A percentile compares a stretch with the other conserved stretches of the same genome.
These are phyloP conservation scores for Trichocladium uniseriatum DNA, from an alignment of 495 filamentous ascomycete genomes.

Conservation along the genomic window DNA sequence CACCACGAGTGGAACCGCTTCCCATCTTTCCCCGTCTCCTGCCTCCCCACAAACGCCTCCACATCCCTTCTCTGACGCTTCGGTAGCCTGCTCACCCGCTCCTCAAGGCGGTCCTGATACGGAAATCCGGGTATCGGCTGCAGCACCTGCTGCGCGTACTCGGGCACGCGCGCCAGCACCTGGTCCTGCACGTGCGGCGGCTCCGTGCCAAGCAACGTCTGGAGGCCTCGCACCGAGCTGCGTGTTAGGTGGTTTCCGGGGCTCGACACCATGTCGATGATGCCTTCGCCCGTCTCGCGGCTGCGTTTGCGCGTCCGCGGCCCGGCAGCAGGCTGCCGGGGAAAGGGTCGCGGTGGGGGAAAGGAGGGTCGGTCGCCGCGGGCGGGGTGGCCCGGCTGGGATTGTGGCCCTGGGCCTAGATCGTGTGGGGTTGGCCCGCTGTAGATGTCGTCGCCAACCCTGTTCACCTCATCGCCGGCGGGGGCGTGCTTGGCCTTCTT, in stretches of 20 bases:
- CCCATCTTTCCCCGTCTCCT: too few relatives aligned
- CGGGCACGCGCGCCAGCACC: constrained; percentile 1
- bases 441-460: too few relatives aligned
- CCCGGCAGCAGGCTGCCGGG: neutral
- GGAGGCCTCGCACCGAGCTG: neutral
- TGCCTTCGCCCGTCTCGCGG: neutral
- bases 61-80: constrained; percentile 4
- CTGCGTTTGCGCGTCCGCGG: constrained; percentile 6
- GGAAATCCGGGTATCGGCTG: too few relatives aligned
- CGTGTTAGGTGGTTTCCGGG: neutral
- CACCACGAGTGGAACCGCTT: too few relatives aligned
- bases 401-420: too few relatives aligned
- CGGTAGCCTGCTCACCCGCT: neutral
- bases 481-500: too few relatives aligned
- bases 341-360: neutral
- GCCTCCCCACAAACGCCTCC: neutral
- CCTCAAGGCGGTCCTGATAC: neutral
- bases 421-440: too few relatives aligned
- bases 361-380: too few relatives aligned
- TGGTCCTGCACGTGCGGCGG: constrained; percentile 6
- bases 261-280: neutral
- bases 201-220: neutral
- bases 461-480: too few relatives aligned
- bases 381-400: too few relatives aligned
- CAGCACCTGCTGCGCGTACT: neutral